Conservation (phyloP, 805 yeast genomes). For the Kluyveromyces wickerhamii region DNA sequence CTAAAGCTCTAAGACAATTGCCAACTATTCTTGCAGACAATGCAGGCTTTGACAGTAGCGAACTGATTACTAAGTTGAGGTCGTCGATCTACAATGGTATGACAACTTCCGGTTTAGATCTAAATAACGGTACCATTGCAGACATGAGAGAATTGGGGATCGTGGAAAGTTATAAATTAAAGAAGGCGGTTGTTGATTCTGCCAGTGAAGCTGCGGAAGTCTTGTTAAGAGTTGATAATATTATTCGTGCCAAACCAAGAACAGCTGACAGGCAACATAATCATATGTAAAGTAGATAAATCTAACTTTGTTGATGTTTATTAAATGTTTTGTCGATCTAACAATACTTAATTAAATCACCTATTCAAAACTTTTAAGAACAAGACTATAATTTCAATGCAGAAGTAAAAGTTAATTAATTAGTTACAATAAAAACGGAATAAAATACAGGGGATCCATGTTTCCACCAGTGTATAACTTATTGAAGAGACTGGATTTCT, state of each 20-base stretch:
- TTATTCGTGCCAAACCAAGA: slow-evolving; percentile 93
- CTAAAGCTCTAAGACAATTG: slow-evolving; percentile 85
- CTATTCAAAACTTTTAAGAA: too few relatives aligned
- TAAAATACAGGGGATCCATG: too few relatives aligned
- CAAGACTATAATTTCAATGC: too few relatives aligned
- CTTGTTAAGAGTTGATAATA: slow-evolving; percentile 89
- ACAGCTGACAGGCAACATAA: slow-evolving; percentile 74
- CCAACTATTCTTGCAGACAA: slow-evolving; percentile 96
- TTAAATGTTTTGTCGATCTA: too few relatives aligned
- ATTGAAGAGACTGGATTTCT: slow-evolving; percentile 29
- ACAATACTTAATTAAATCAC: too few relatives aligned
- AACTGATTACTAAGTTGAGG: slow-evolving; percentile 81
- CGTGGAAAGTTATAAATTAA: slow-evolving; percentile 87
- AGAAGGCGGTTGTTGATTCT: slow-evolving; percentile 85
- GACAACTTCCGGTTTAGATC: slow-evolving; percentile 84
- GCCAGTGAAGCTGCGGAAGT: slow-evolving; percentile 99
- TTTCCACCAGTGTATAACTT: too few relatives aligned
- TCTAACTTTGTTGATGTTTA: too few relatives aligned
- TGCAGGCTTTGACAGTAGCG: slow-evolving; percentile 94
- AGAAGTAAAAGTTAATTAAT: too few relatives aligned
- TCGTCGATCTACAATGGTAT: slow-evolving; percentile 82
- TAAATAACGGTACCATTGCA: slow-evolving; percentile 74
- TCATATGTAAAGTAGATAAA: slow-evolving; percentile 14
- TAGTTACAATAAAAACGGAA: too few relatives aligned
- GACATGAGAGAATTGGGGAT: slow-evolving; percentile 93